Base-by-base conservation (phyloP, 2,329 filamentous ascomycete genomes). In the Aureobasidium vineae region DNA sequence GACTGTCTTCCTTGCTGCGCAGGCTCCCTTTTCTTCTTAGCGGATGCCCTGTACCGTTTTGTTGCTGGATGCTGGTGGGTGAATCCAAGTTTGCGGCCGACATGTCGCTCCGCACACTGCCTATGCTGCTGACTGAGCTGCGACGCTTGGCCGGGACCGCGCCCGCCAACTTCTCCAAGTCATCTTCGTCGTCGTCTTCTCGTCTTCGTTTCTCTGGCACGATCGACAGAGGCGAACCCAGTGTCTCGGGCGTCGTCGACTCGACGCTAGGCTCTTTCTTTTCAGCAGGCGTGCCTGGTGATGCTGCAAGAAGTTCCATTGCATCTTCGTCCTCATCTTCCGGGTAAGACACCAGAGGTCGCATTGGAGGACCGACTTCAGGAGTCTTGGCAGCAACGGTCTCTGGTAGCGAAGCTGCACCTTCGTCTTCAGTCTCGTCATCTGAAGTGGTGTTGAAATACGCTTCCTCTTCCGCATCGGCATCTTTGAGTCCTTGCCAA, bases 111-210 rank as follows among this genome's bases (percentile, higher is more conserved):
- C 70, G 64, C 28, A 70, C 65, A 68, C 76, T 77, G 26, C 72
- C 36, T 21, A 43, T 61, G 70, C 67, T 50, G 66, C 71, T 38
- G 71, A 73, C 23, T 19, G 60, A 79, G 64, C 78, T 81, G 36
- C 81, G 75, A 67, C 82, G 79, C 63, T 80, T 79, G 15, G 74
- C 75, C 56, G 77, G 73, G n/a, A 74, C 73, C 10, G 31, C 31
- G 19, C 70, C 70, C 70, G 91, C 87, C 72, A 97, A 83, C 78
- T 95, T 96, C 65, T 88, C 88, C n/a, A 98, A 80, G 70, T 97
- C 93, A 66, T 97, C 93, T 53, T 97, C 94, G 69, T 96, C 92
- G 69, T 96, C 92, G 66, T 97, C 94, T 75, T 97, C 93, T 72
- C 95, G 86, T 56, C 94, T 86, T 56, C 94, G 89, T 78, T 98